phyloP scores from a whole-genome alignment of 2,329 filamentous ascomycete genomes.

The Penicillium sp. region DNA sequence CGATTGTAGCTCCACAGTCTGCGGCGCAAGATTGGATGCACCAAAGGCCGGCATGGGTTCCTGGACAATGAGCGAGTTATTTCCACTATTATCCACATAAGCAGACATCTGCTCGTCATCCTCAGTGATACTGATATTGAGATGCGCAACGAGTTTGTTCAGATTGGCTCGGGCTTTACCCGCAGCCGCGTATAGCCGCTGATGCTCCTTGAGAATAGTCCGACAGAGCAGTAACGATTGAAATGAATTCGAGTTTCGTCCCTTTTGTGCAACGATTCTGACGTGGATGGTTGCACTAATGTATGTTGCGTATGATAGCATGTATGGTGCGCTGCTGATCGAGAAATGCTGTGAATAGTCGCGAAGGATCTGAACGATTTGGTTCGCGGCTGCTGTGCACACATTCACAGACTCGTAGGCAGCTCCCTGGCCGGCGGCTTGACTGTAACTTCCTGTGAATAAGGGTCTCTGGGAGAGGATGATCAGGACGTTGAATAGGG shows the following conservation, averaged over 20 bases:
- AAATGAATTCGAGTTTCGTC: constrained; percentile 26
- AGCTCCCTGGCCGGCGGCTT: constrained; percentile 17
- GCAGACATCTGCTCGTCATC: background rate
- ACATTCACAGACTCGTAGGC: constrained; percentile 29
- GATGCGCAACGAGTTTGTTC: constrained; percentile 18
- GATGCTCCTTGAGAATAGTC: constrained; percentile 21
- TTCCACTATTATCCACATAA: background rate
- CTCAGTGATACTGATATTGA: constrained; percentile 14
- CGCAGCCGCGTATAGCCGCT: constrained; percentile 22
- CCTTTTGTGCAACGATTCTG: constrained; percentile 45
- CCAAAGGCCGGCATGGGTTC: constrained; percentile 1
- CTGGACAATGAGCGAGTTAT: background rate
- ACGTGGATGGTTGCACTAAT: constrained; percentile 55
- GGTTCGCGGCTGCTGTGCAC: constrained; percentile 36
- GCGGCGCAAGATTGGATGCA: background rate
- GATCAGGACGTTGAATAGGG: constrained; percentile 42
- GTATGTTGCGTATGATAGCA: constrained; percentile 57
- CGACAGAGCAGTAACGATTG: constrained; percentile 22
- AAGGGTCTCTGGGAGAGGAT: constrained; percentile 48
- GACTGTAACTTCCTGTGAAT: constrained; percentile 25
- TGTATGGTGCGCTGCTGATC: constrained; percentile 43
- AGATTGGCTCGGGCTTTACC: constrained; percentile 25
- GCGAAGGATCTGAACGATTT: constrained; percentile 37
- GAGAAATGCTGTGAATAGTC: constrained; percentile 44
- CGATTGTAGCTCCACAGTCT: constrained; percentile 7